Conservation (phyloP, 2,329 filamentous ascomycete species). For the Madurella fahalii region DNA sequence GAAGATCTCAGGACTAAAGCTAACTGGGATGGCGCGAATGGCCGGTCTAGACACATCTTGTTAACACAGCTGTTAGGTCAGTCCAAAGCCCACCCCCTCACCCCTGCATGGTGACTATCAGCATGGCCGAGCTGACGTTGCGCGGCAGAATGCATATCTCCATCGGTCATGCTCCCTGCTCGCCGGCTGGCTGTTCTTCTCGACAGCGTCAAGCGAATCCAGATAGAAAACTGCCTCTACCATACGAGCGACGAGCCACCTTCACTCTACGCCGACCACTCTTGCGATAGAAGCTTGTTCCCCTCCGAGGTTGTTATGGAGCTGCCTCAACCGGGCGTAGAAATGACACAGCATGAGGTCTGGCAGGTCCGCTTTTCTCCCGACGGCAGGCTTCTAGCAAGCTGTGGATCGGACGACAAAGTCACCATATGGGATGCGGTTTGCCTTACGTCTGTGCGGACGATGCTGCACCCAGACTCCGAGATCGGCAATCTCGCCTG, state of each 20-base stretch:
- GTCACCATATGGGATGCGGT: conserved; percentile 80
- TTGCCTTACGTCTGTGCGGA: conserved; percentile 61
- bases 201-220: conserved; percentile 75
- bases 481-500: conserved; percentile 74
- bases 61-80: conserved; percentile 80
- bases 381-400: conserved; percentile 76
- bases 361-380: conserved; percentile 92
- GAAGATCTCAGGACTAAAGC: conserved; percentile 74
- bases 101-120: not conserved
- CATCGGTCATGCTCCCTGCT: conserved; percentile 94
- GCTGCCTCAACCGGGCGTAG: conserved; percentile 49
- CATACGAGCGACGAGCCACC: conserved; percentile 77
- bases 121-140: conserved; percentile 20
- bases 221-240: conserved; percentile 80
- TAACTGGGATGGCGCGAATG: conserved; percentile 78
- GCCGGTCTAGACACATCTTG: conserved; percentile 67
- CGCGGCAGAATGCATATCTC: conserved; percentile 74
- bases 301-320: conserved; percentile 68
- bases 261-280: conserved; percentile 85
- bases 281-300: conserved; percentile 75
- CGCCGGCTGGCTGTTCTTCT: conserved; percentile 79
- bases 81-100: conserved; percentile 33
- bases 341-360: conserved; percentile 62
- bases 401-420: conserved; percentile 69
- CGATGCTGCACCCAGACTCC: conserved; percentile 62